Evolutionary conservation across 1,139 yeast species (phyloP), one percentile per base, ranked within the genome.

Genomic region (Suhomyces chickasaworum): DNA sequence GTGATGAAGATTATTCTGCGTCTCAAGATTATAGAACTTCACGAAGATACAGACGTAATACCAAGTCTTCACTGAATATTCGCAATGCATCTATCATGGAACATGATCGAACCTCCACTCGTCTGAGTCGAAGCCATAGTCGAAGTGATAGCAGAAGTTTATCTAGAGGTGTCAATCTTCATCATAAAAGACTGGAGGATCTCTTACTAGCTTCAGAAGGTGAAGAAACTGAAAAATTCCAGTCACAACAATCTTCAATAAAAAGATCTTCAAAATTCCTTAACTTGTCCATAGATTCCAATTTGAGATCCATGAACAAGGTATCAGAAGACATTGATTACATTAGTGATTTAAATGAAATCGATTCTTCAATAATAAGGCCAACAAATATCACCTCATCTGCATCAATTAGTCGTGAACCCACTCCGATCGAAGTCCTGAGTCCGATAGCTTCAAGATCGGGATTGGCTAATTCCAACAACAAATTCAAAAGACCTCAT

Each of bases 401-500:
- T 17, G 40, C 48, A 27, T 37, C 42, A 10, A 37, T 47, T 8
- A 47, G 51, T 20, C 50, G 56, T 16, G 63, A 60, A 44, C 51
- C 52, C 22, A 58, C 62, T 12, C 63, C 65, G 8, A 48, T 55
- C 39, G 61, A 54, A 23, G 52, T 49, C 44, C 51, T 53, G 44
- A 55, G 59, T 37, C 61, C 63, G 5, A 43, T 55, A 39, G 20
- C 60, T 48, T 38, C 52, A 27, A 33, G 50, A 33, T 36, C 49
- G 1, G 44, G 50, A 52, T 47, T 35, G 60, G 49, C 35, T 17
- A 41, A 29, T 23, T 16, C 48, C 6, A 37, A 54, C 39, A 74
- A 74, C 51, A 74, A 73, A 51, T 75, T 71, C 53, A 77, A 77
- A 51, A 64, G 80, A 35, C 77, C 80, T 1, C 80, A 77, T 50